These are phyloP conservation scores for Agroathelia rolfsii DNA, from an alignment of 1,284 basidiomycete genomes.

Conservation along the genomic window DNA sequence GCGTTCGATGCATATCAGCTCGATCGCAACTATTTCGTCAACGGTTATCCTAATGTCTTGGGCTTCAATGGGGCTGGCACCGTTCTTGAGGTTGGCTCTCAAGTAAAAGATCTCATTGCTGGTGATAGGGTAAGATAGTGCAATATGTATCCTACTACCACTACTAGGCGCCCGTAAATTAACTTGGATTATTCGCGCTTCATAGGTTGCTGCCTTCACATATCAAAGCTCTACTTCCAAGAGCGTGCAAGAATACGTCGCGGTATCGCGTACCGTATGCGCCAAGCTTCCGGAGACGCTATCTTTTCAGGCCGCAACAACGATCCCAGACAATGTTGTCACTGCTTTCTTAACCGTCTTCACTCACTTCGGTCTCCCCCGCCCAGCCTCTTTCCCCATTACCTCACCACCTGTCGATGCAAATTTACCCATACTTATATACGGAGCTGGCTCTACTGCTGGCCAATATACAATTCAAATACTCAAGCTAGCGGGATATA, in stretches of 20 bases:
- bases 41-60: conserved; percentile 27
- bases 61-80: conserved; percentile 32
- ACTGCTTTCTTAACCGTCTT: conserved; percentile 40
- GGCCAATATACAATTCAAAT: conserved; percentile 48
- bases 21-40: conserved; percentile 25
- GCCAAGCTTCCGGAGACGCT: conserved; percentile 38
- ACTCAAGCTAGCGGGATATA: conserved; percentile 42
- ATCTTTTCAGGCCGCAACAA: conserved; percentile 30
- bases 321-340: conserved; percentile 42
- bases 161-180: not conserved
- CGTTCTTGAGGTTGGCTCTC: conserved; percentile 29
- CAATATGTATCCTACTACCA: too few species aligned
- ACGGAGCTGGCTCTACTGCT: conserved; percentile 44
- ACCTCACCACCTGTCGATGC: conserved; percentile 22
- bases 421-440: conserved; percentile 36
- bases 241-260: conserved; percentile 32
- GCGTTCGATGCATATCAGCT: conserved; percentile 31
- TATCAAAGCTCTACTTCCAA: conserved; percentile 21
- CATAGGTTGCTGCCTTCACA: conserved; percentile 29
- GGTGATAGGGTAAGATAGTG: conserved; percentile 32
- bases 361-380: conserved; percentile 30
- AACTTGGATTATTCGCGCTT: conserved; percentile 1
- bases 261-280: conserved; percentile 24
- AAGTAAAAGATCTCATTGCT: conserved; percentile 27
- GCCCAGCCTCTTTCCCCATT: conserved; percentile 28